These are phyloP conservation scores for Penicillium decumbens DNA, from an alignment of 2,329 filamentous ascomycete species.

Conservation along the genomic window DNA sequence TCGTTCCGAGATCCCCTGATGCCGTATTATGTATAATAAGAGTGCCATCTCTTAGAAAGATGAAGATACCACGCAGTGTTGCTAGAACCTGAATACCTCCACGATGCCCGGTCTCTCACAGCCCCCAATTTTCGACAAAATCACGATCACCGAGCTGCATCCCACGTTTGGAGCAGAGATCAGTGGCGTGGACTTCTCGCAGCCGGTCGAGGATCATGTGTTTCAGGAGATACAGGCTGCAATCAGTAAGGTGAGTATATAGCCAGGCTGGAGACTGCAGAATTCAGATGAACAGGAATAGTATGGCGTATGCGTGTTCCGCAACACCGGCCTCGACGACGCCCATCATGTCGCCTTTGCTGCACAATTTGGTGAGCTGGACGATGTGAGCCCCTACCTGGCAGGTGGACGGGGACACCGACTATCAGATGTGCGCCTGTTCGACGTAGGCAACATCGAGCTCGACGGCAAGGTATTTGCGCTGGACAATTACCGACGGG, in stretches of 20 bases:
- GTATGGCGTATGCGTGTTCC: constrained; percentile 54
- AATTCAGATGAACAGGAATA: constrained; percentile 21
- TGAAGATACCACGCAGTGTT: not conserved
- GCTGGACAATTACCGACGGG: constrained; percentile 39
- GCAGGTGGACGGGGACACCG: constrained; percentile 46
- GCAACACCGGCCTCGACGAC: constrained; percentile 50
- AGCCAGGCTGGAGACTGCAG: not conserved
- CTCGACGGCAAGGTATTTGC: constrained; percentile 45
- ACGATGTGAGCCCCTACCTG: constrained; percentile 52
- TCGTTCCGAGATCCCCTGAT: constrained; percentile 1
- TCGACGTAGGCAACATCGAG: constrained; percentile 56
- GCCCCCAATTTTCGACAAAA: constrained; percentile 24
- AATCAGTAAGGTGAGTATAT: constrained; percentile 30
- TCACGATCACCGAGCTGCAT: constrained; percentile 33
- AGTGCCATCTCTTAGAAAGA: not conserved
- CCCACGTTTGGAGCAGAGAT: constrained; percentile 40
- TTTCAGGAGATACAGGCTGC: constrained; percentile 37
- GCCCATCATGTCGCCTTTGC: constrained; percentile 51
- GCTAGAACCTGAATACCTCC: not conserved
- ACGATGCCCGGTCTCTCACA: constrained; percentile 38
- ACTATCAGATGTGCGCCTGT: constrained; percentile 50
- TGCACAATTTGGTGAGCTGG: constrained; percentile 51
- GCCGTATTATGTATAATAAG: not conserved
- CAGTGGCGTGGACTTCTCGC: constrained; percentile 35
- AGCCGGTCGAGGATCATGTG: constrained; percentile 30